Conservation (phyloP, 148 eudicot species). For the Nyssa sinensis region DNA sequence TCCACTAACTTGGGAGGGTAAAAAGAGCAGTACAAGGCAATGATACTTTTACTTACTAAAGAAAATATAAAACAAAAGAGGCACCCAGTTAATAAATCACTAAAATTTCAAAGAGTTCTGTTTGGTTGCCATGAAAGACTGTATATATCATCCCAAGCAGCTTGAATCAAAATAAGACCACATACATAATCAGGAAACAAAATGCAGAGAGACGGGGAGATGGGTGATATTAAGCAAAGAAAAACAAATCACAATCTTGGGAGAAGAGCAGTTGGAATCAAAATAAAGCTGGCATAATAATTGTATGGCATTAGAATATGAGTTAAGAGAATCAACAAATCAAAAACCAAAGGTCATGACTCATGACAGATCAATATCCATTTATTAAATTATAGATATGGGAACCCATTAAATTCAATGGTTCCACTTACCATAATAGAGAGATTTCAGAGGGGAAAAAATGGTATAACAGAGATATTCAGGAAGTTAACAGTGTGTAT, state of each 20-base stretch:
- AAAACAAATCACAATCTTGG: neutral
- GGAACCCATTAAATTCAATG: neutral
- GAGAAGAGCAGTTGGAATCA: too few relatives aligned
- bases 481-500: too few relatives aligned
- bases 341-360: neutral
- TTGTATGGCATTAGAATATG: neutral
- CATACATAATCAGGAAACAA: neutral
- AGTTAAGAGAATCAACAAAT: slow-evolving; percentile 21
- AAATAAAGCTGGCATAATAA: too few relatives aligned
- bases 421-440: slow-evolving; percentile 15
- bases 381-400: too few relatives aligned
- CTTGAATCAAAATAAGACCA: neutral
- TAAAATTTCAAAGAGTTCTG: neutral
- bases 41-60: too few relatives aligned
- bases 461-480: neutral
- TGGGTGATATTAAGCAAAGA: neutral
- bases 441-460: neutral
- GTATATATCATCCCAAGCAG: neutral
- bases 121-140: neutral
- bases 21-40: neutral
- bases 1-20: neutral
- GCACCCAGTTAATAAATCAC: neutral
- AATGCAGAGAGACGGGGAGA: neutral
- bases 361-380: neutral
- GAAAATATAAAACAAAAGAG: slow-evolving; percentile 4